phyloP scores from a whole-genome alignment of 2,329 filamentous ascomycete genomes.

The Neofusicoccum kwambonambiense region DNA sequence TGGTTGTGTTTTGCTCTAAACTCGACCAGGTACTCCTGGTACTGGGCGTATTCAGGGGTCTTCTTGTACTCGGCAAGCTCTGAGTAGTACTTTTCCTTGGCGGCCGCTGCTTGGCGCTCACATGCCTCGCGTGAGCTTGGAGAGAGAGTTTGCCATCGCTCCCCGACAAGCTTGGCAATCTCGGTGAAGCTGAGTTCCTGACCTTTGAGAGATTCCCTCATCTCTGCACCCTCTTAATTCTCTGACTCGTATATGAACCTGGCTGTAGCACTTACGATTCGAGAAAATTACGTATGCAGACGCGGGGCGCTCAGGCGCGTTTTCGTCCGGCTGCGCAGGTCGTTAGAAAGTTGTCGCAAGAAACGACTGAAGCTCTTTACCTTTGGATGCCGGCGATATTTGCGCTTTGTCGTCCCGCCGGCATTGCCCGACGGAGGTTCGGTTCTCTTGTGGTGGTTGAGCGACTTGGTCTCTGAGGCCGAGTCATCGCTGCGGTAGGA shows the following conservation, averaged over 20 bases:
- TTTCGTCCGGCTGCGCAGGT: conserved; percentile 65
- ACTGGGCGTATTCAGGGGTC: conserved; percentile 66
- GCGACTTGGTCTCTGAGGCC: conserved; percentile 46
- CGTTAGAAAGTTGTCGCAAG: conserved; percentile 20
- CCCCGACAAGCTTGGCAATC: conserved; percentile 78
- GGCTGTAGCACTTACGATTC: conserved; percentile 61
- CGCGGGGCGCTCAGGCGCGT: conserved; percentile 75
- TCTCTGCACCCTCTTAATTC: conserved; percentile 50
- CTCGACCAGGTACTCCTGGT: conserved; percentile 70
- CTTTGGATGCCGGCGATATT: conserved; percentile 77
- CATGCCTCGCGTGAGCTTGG: conserved; percentile 68
- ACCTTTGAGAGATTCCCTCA: conserved; percentile 74
- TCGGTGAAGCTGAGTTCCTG: conserved; percentile 78
- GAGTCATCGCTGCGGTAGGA: conserved; percentile 54
- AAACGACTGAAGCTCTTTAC: conserved; percentile 41
- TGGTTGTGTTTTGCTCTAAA: conserved; percentile 70
- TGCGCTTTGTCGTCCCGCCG: conserved; percentile 57
- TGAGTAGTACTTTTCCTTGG: conserved; percentile 75
- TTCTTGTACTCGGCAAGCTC: conserved; percentile 75
- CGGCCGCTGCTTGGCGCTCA: conserved; percentile 68
- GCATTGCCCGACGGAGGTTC: conserved; percentile 34
- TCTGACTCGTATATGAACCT: not conserved
- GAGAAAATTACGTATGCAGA: conserved; percentile 86
- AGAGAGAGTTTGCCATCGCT: conserved; percentile 74
- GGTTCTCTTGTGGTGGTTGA: conserved; percentile 45